Base-by-base conservation (phyloP, 164 flowering plant species). In the Liriodendron chinense region DNA sequence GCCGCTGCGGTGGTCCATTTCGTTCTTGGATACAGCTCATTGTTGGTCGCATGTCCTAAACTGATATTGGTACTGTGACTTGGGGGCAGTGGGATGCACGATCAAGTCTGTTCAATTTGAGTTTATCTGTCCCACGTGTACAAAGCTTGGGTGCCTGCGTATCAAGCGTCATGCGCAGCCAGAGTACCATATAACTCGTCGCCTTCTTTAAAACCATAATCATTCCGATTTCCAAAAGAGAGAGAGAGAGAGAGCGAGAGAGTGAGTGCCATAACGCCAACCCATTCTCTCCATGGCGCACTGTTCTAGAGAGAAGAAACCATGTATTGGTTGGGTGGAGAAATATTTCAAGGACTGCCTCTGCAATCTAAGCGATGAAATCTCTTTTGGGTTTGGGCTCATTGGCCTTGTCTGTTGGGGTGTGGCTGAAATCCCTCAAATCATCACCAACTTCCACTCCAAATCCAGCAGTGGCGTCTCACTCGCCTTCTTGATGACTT, bases 401-500 rank as follows among this genome's bases (percentile, higher is more conserved):
- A 63, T 85, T 0, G 90, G 98, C 75, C 78, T 94, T 0, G 66
- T 91, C 10, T 85, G 89, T 61, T 92, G 98, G 98, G 98, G 88
- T 8, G 87, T 94, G 24, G 98, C 98, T 3, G 97, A 94, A 79
- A 83, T 94, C 82, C 98, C 97, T 70, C 98, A 94, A 74, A 94
- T 94, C 80, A 74, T 94, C 85, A 92, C 98, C 82, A 94, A 94
- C 83, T 94, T 88, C 82, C 81, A 76, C 16, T 83, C 90, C 18
- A 92, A 94, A 74, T 91, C 98, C 72, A 82, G 92, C 83, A 94
- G 93, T 80, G 98, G 98, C 8, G 93, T 94, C 75, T 94, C 98
- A 22, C 89, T 93, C 59, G 65, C 82, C 0, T 94, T 94, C 71
- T 95, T 93, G 65, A 89, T 93, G 76, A 86, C 95, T 81, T 94